These are phyloP conservation scores for Taphrina flavorubra DNA, from an alignment of 1,139 yeast species.

Conservation along the genomic window DNA sequence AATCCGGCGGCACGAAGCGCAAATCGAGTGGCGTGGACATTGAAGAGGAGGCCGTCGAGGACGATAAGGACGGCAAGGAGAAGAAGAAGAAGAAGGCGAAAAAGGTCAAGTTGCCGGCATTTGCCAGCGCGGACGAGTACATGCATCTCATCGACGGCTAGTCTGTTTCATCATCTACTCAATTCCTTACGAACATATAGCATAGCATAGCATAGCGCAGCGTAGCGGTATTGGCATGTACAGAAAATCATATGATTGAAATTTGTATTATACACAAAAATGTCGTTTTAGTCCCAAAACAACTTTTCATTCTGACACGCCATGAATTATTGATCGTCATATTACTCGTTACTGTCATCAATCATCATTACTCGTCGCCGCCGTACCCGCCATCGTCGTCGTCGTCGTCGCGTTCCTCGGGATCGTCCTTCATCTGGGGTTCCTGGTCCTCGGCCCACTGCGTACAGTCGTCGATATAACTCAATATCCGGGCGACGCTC, in stretches of 20 bases:
- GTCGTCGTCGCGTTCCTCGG: constrained; percentile 13
- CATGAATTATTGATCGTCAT: not conserved
- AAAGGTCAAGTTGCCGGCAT: constrained; percentile 74
- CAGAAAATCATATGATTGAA: not conserved
- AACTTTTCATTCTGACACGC: too few species aligned
- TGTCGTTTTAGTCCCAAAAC: too few species aligned
- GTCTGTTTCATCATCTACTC: too few species aligned
- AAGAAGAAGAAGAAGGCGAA: constrained; percentile 59
- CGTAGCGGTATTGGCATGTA: constrained; percentile 6
- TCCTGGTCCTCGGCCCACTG: constrained; percentile 98
- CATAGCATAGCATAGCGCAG: not conserved
- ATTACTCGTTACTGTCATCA: not conserved
- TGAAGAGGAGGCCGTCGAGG: constrained; percentile 43
- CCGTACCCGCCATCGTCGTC: constrained; percentile 3
- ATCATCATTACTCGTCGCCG: constrained; percentile 4
- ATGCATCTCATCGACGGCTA: constrained; percentile 52
- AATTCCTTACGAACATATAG: too few species aligned
- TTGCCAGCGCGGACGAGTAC: constrained; percentile 90
- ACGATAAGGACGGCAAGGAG: constrained; percentile 42
- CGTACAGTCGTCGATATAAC: constrained; percentile 94
- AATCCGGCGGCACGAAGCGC: constrained; percentile 59
- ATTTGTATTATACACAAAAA: not conserved
- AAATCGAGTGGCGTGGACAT: constrained; percentile 49
- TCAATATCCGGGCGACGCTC: constrained; percentile 78
- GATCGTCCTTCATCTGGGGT: constrained; percentile 55